Evolutionary conservation across 768 basidiomycete species (phyloP).

Genomic region (Daedaleopsis nitida): DNA sequence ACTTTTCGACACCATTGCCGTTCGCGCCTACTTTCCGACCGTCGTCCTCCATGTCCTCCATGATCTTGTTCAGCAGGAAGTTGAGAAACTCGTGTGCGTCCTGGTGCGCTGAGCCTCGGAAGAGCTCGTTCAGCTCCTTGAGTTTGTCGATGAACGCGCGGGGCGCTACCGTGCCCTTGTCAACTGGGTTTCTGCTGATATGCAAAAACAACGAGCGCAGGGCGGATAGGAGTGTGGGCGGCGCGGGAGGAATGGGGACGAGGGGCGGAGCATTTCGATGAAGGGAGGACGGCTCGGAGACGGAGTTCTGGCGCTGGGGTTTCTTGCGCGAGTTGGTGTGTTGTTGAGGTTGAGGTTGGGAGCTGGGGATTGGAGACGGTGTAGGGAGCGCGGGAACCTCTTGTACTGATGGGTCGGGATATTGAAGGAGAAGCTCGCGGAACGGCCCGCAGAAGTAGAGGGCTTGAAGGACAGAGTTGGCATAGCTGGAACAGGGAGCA

Average conservation of each 20-base stretch:
- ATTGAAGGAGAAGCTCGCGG: conserved; percentile 83
- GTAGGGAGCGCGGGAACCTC: conserved; percentile 36
- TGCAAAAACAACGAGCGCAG: conserved; percentile 88
- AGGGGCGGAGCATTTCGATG: conserved; percentile 32
- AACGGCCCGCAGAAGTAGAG: conserved; percentile 96
- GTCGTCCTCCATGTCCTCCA: conserved; percentile 88
- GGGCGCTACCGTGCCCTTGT: conserved; percentile 87
- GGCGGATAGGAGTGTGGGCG: conserved; percentile 85
- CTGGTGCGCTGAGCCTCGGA: conserved; percentile 91
- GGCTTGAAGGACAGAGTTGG: conserved; percentile 97
- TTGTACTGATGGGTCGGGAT: conserved; percentile 51
- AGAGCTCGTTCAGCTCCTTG: conserved; percentile 89
- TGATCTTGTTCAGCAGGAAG: conserved; percentile 88
- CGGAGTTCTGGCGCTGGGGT: conserved; percentile 52
- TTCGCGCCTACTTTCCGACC: conserved; percentile 25
- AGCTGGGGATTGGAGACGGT: conserved; percentile 24
- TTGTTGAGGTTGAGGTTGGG: conserved; percentile 38
- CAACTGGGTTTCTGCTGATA: conserved; percentile 76
- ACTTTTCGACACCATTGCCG: conserved; percentile 7
- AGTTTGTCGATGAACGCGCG: conserved; percentile 92
- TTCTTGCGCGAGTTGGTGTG: conserved; percentile 49
- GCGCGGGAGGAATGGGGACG: conserved; percentile 54
- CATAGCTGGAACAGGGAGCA: conserved; percentile 64
- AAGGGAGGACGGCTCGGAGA: conserved; percentile 30
- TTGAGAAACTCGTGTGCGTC: conserved; percentile 99